Conservation (phyloP, 129 eudicot genomes). For the Pseudognaphalium luteoalbum region DNA sequence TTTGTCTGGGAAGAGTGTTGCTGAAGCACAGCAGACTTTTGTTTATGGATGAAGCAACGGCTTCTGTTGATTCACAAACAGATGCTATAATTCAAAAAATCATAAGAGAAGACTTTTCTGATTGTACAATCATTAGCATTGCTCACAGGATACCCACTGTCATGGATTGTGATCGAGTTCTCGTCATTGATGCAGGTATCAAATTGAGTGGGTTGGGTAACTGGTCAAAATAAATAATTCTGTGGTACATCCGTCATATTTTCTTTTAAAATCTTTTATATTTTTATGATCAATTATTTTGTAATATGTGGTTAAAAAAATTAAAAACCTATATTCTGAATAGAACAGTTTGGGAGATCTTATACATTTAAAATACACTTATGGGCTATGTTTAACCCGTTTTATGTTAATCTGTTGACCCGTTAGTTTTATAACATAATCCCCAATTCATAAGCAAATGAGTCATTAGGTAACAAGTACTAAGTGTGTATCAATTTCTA, state of each 20-base stretch:
- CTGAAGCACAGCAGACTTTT: conserved; percentile 37
- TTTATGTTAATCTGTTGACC: too few species aligned
- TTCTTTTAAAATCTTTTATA: too few species aligned
- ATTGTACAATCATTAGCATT: conserved; percentile 88
- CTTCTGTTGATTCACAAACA: conserved; percentile 43
- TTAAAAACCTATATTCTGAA: too few species aligned
- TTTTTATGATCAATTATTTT: too few species aligned
- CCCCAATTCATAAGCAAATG: too few species aligned
- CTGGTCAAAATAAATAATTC: neutral
- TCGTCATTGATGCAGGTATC: conserved; percentile 85
- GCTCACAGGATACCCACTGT: conserved; percentile 99
- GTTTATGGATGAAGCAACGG: conserved; percentile 50
- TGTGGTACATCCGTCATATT: neutral
- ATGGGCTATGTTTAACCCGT: neutral
- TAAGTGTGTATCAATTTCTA: neutral
- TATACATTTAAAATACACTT: too few species aligned
- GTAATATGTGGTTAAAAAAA: too few species aligned
- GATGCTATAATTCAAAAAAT: conserved; percentile 92
- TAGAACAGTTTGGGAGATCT: neutral
- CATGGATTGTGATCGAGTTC: conserved; percentile 93
- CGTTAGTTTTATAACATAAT: too few species aligned
- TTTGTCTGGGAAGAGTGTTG: conserved; percentile 54
- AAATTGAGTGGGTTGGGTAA: neutral
- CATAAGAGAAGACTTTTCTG: conserved; percentile 79
- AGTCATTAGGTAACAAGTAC: neutral